Evolutionary conservation across 352 stramenopile genomes (phyloP).

Genomic region (Globisporangium emineosum): DNA sequence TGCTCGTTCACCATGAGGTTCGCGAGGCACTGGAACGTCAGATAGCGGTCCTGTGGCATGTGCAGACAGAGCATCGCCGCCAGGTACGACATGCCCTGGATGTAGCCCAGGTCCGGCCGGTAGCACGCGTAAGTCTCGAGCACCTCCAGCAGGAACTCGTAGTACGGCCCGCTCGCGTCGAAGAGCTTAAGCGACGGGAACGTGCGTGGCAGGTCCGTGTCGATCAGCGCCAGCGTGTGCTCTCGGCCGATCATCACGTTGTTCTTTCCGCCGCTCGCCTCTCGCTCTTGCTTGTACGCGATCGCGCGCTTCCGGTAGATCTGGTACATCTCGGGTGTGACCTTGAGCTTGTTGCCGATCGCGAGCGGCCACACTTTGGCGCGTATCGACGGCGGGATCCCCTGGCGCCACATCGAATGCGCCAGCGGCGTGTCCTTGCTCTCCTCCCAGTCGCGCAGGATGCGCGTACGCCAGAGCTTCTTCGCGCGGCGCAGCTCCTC

Average conservation of each 20-base stretch:
- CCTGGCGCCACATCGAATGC: slow-evolving; percentile 76
- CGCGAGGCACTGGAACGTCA: slow-evolving; percentile 83
- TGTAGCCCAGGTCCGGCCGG: slow-evolving; percentile 85
- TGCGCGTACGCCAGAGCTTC: slow-evolving; percentile 78
- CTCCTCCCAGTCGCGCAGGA: slow-evolving; percentile 76
- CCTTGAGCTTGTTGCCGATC: slow-evolving; percentile 83
- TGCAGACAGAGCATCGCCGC: slow-evolving; percentile 82
- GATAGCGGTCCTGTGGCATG: slow-evolving; percentile 77
- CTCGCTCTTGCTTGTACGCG: slow-evolving; percentile 50
- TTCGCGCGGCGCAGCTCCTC: slow-evolving; percentile 79
- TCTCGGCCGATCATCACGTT: slow-evolving; percentile 31
- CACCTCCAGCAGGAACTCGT: slow-evolving; percentile 73
- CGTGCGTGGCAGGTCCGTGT: slow-evolving; percentile 83
- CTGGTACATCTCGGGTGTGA: slow-evolving; percentile 85
- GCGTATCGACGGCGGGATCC: slow-evolving; percentile 80
- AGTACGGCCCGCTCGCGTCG: slow-evolving; percentile 70
- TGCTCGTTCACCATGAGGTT: slow-evolving; percentile 89
- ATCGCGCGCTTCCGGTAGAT: slow-evolving; percentile 69
- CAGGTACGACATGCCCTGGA: slow-evolving; percentile 89
- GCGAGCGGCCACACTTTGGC: slow-evolving; percentile 80
- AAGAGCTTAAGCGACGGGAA: slow-evolving; percentile 83
- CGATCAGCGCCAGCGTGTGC: slow-evolving; percentile 79
- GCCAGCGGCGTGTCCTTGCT: slow-evolving; percentile 70
- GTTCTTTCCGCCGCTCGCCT: slow-evolving; percentile 19
- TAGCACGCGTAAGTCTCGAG: slow-evolving; percentile 87